These are phyloP conservation scores for Candolleomyces aberdarensis DNA, from an alignment of 768 basidiomycete species.

Conservation along the genomic window DNA sequence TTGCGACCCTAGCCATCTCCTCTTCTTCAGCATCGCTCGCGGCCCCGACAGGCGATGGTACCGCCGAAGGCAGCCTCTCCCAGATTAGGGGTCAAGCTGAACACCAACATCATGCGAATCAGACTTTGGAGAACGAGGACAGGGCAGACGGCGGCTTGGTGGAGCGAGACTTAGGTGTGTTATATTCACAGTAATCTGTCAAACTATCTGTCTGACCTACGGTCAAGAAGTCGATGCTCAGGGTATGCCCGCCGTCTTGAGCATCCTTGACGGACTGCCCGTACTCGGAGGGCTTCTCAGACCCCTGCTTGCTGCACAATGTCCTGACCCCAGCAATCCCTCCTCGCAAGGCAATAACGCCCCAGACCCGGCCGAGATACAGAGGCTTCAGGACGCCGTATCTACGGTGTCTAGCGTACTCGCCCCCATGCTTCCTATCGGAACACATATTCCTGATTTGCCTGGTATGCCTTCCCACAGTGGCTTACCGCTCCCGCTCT, in stretches of 20 bases:
- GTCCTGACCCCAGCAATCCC: not conserved
- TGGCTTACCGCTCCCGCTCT: not conserved
- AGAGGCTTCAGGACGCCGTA: constrained; percentile 4
- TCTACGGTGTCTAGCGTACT: constrained; percentile 6
- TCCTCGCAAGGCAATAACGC: not conserved
- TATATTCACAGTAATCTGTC: not conserved
- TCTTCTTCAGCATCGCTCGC: constrained; percentile 46
- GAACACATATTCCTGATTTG: not conserved
- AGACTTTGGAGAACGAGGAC: constrained; percentile 8
- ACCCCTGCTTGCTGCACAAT: not conserved
- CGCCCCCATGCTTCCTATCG: constrained; percentile 1
- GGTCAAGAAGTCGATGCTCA: not conserved
- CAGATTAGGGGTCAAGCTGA: constrained; percentile 17
- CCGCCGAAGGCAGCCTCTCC: constrained; percentile 22
- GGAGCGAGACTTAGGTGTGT: constrained; percentile 3
- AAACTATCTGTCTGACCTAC: not conserved
- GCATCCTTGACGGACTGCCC: not conserved
- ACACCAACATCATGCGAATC: constrained; percentile 3
- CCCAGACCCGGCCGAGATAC: not conserved
- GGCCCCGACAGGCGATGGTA: constrained; percentile 35
- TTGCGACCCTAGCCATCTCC: constrained; percentile 48
- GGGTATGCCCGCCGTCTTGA: not conserved
- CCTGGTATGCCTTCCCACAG: constrained; percentile 5
- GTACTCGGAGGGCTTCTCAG: constrained; percentile 1
- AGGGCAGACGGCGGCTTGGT: not conserved